Conservation (phyloP, 495 filamentous ascomycete genomes). For the Hyaloscypha finlandica region DNA sequence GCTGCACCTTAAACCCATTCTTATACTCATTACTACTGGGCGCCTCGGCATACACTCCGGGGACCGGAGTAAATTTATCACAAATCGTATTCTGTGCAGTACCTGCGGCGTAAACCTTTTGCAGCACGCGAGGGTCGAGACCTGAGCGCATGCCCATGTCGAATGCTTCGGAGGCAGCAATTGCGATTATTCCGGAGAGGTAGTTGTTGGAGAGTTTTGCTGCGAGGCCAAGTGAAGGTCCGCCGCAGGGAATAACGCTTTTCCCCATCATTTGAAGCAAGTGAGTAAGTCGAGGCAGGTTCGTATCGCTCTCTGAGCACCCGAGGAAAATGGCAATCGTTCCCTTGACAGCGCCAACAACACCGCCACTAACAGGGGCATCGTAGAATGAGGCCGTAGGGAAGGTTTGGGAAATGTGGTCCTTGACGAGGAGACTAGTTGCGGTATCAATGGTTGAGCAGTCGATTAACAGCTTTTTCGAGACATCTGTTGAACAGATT, state of each 20-base stretch:
- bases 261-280: constrained; percentile 49
- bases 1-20: constrained; percentile 52
- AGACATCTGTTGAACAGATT: background rate
- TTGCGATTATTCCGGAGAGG: constrained; percentile 52
- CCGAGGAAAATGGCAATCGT: constrained; percentile 54
- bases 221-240: constrained; percentile 49
- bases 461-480: constrained; percentile 8
- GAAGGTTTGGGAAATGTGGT: background rate
- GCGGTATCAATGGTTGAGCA: constrained; percentile 11
- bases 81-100: constrained; percentile 53
- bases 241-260: constrained; percentile 53
- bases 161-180: constrained; percentile 54
- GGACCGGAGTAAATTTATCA: constrained; percentile 53
- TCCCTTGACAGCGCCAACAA: constrained; percentile 47
- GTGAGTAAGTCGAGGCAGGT: constrained; percentile 27
- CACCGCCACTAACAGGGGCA: constrained; percentile 36
- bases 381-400: constrained; percentile 36
- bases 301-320: constrained; percentile 36
- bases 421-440: background rate
- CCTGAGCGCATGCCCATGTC: constrained; percentile 56
- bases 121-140: constrained; percentile 48
- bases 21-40: constrained; percentile 50
- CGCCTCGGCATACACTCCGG: constrained; percentile 49
- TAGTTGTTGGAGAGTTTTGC: constrained; percentile 61
- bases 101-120: constrained; percentile 49